Evolutionary conservation across 2,329 filamentous ascomycete species (phyloP).

Genomic region (Dothidotthia symphoricarpi): DNA sequence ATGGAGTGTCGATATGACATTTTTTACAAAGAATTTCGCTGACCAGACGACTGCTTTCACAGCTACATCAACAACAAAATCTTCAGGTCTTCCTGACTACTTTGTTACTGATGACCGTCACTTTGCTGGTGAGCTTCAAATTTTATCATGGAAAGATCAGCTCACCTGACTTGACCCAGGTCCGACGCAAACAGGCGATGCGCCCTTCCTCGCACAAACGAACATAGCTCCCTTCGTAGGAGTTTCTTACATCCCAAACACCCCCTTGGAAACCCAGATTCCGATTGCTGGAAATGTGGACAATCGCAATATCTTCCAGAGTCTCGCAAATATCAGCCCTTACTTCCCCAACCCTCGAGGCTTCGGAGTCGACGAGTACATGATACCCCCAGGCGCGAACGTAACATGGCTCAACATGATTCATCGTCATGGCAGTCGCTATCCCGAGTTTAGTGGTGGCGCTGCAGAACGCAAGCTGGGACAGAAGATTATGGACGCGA

Average conservation of each 20-base stretch:
- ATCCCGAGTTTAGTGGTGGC: slow-evolving; percentile 61
- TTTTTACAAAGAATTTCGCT: not conserved
- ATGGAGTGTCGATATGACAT: not conserved
- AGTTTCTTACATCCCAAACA: slow-evolving; percentile 65
- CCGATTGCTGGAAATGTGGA: slow-evolving; percentile 61
- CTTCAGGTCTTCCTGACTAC: slow-evolving; percentile 31
- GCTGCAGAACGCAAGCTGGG: slow-evolving; percentile 56
- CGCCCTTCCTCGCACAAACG: slow-evolving; percentile 70
- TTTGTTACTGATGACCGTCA: slow-evolving; percentile 34
- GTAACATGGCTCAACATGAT: slow-evolving; percentile 72
- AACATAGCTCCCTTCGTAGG: slow-evolving; percentile 62
- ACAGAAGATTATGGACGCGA: slow-evolving; percentile 57
- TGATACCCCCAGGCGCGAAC: slow-evolving; percentile 63
- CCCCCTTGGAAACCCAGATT: slow-evolving; percentile 68
- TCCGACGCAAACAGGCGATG: slow-evolving; percentile 66
- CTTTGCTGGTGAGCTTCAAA: slow-evolving; percentile 23
- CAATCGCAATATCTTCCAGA: slow-evolving; percentile 66
- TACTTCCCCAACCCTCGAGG: slow-evolving; percentile 67
- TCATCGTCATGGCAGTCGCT: slow-evolving; percentile 70
- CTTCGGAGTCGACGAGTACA: slow-evolving; percentile 71
- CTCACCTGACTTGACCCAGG: slow-evolving; percentile 42
- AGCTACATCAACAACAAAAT: slow-evolving; percentile 23
- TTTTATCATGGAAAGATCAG: not conserved
- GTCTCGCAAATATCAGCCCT: slow-evolving; percentile 68
- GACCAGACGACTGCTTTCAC: slow-evolving; percentile 3